Conservation (phyloP, 106 monocot species). For the Dendrobium huoshanense region DNA sequence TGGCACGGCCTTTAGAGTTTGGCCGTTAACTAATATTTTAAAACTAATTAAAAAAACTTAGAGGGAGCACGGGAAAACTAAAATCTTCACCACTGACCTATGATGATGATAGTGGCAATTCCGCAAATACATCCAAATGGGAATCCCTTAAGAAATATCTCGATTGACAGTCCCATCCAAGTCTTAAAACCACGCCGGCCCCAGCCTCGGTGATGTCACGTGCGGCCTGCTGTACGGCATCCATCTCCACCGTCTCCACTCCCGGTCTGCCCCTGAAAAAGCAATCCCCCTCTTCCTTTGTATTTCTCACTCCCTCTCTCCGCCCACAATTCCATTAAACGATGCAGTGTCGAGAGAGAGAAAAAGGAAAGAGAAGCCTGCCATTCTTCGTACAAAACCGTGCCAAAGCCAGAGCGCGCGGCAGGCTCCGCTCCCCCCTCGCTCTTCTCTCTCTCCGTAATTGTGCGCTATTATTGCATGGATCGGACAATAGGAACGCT, state of each 20-base stretch:
- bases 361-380: neutral
- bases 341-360: neutral
- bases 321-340: neutral
- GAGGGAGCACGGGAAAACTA: too few relatives aligned
- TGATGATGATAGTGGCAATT: neutral
- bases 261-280: neutral
- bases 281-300: neutral
- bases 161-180: neutral
- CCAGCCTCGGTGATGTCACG: conserved; percentile 9
- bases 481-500: conserved; percentile 17
- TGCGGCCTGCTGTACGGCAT: conserved; percentile 5
- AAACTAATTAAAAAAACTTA: too few relatives aligned
- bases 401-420: neutral
- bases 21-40: too few relatives aligned
- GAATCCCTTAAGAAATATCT: neutral
- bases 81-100: neutral
- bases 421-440: conserved; percentile 6
- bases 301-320: conserved; percentile 1
- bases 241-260: conserved; percentile 5
- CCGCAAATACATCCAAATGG: neutral
- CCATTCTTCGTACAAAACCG: neutral
- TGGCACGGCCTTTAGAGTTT: too few relatives aligned
- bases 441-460: conserved; percentile 8
- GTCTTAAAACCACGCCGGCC: neutral
- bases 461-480: conserved; percentile 15